phyloP scores from a whole-genome alignment of 768 basidiomycete species.

The Auriculariales sp. region DNA sequence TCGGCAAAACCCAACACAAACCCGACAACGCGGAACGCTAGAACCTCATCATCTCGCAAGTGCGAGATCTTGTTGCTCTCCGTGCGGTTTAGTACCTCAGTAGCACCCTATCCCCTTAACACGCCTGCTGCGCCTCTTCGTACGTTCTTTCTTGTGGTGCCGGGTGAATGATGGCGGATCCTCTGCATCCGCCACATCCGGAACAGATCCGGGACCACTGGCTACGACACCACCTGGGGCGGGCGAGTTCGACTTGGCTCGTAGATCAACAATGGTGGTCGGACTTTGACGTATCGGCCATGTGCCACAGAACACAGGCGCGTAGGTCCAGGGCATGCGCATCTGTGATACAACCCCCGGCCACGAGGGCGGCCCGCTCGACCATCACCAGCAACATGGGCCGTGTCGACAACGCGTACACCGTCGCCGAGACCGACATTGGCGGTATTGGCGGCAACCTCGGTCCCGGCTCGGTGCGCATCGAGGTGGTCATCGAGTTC shows the following conservation, averaged over 20 bases:
- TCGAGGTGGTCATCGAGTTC: neutral
- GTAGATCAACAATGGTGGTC: neutral
- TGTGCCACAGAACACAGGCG: neutral
- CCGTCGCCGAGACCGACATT: neutral
- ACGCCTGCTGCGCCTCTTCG: too few species aligned
- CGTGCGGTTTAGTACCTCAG: too few species aligned
- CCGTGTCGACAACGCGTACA: constrained; percentile 1
- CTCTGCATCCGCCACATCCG: too few species aligned
- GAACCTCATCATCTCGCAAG: too few species aligned
- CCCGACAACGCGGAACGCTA: too few species aligned
- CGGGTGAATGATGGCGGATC: too few species aligned
- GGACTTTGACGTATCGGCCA: neutral
- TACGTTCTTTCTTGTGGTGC: too few species aligned
- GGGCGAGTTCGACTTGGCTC: neutral
- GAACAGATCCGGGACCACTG: too few species aligned
- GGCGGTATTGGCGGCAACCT: constrained; percentile 1
- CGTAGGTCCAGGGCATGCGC: neutral
- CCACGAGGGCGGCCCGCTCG: neutral
- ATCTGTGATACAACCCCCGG: neutral
- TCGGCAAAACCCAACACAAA: too few species aligned
- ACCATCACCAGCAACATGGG: neutral
- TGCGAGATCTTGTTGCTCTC: too few species aligned
- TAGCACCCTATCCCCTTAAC: too few species aligned
- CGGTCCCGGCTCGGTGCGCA: neutral
- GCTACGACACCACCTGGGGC: constrained; percentile 1